Evolutionary conservation across 2,329 filamentous ascomycete genomes (phyloP).

Genomic region (Simplicillium sp.): DNA sequence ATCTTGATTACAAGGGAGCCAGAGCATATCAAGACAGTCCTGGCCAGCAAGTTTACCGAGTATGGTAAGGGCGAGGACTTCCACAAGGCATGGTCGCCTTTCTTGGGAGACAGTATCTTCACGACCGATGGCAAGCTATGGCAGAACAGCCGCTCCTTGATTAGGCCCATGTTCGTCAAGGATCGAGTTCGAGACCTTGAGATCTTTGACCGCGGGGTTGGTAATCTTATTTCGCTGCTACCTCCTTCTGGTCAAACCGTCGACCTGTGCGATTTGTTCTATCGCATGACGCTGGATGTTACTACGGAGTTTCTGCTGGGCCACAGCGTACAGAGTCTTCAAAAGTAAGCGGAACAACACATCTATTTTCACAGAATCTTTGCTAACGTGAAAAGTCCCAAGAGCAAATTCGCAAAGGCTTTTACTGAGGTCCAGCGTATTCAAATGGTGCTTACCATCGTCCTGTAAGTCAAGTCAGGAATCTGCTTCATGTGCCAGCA

Average conservation of each 20-base stretch:
- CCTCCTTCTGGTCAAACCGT: constrained; percentile 43
- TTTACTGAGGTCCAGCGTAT: constrained; percentile 62
- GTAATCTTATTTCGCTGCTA: constrained; percentile 47
- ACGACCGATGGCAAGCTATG: constrained; percentile 41
- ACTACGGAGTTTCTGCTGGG: constrained; percentile 62
- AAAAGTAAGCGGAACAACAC: constrained; percentile 26
- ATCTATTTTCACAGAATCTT: constrained; percentile 5
- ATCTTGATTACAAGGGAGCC: constrained; percentile 42
- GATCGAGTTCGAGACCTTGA: constrained; percentile 37
- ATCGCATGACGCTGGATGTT: constrained; percentile 56
- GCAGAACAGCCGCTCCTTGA: constrained; percentile 42
- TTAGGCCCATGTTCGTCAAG: constrained; percentile 43
- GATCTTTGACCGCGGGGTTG: constrained; percentile 52
- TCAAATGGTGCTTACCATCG: constrained; percentile 51
- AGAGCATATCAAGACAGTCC: constrained; percentile 46
- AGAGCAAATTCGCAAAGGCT: constrained; percentile 54
- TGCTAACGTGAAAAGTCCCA: constrained; percentile 26
- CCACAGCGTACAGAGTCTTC: constrained; percentile 38
- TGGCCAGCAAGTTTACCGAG: constrained; percentile 47
- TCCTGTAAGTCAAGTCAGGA: constrained; percentile 19
- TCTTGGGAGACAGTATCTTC: constrained; percentile 49
- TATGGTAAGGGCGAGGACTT: constrained; percentile 38
- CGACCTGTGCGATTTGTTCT: constrained; percentile 54
- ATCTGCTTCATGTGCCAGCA: no score
- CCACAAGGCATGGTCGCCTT: constrained; percentile 30